Percentiles rank a stretch among this genome's conserved stretches.
Conservation (phyloP, 1,284 basidiomycete species). For the Dichomitus squalens region DNA sequence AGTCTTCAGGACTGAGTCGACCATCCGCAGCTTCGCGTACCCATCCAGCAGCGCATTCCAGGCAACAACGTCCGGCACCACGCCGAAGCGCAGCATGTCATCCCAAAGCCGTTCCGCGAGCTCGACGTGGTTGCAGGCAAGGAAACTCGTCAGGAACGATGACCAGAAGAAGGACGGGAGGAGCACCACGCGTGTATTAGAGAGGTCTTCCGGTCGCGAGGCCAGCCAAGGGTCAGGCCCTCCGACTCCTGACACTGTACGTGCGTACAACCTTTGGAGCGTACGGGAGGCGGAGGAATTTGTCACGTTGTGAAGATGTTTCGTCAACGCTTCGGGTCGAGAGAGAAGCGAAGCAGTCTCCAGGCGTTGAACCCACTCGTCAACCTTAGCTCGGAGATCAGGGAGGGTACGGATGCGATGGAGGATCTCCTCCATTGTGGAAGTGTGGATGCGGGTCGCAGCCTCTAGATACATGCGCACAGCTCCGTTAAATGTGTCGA, state of each 20-base stretch:
- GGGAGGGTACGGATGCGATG: constrained; percentile 34
- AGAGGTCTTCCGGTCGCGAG: constrained; percentile 37
- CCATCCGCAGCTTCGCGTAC: constrained; percentile 49
- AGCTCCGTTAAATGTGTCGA: constrained; percentile 54
- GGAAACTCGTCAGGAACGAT: constrained; percentile 61
- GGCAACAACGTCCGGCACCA: constrained; percentile 50
- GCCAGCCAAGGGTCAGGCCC: constrained; percentile 50
- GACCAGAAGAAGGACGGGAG: constrained; percentile 62
- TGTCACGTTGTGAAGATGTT: constrained; percentile 50
- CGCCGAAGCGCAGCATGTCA: constrained; percentile 53
- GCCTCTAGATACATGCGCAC: constrained; percentile 44
- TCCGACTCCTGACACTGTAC: constrained; percentile 51
- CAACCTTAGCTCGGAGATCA: constrained; percentile 40
- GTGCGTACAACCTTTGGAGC: constrained; percentile 50
- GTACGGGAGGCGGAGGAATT: constrained; percentile 30
- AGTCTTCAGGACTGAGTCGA: constrained; percentile 48
- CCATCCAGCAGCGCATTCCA: constrained; percentile 72
- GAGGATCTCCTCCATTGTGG: constrained; percentile 38
- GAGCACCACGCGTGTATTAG: constrained; percentile 43
- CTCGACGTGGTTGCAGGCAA: constrained; percentile 53
- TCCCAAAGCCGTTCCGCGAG: constrained; percentile 65
- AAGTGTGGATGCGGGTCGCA: constrained; percentile 38
- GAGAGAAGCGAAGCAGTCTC: constrained; percentile 52
- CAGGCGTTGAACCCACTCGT: constrained; percentile 48
- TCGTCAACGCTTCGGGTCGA: constrained; percentile 49